Conservation (phyloP, 1,284 basidiomycete genomes). For the Marasmius fiardii region DNA sequence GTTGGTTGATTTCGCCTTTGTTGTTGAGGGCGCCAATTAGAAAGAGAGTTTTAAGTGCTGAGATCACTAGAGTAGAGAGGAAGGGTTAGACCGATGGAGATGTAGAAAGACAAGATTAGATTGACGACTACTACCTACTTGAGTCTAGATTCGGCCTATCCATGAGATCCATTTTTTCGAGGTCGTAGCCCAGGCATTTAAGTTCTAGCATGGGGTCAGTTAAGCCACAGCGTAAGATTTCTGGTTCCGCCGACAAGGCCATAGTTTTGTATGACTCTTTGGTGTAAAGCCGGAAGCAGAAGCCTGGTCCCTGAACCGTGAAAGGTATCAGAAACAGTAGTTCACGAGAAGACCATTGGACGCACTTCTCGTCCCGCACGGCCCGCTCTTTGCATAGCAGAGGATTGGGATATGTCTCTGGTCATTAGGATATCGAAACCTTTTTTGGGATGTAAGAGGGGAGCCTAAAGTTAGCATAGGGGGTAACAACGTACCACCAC, state of each 20-base stretch:
- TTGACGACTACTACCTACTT: constrained; percentile 61
- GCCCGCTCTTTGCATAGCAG: constrained; percentile 84
- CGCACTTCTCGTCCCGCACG: constrained; percentile 86
- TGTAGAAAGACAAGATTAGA: background rate
- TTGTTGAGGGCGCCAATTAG: constrained; percentile 74
- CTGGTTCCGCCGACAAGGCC: constrained; percentile 71
- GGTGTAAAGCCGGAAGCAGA: constrained; percentile 89
- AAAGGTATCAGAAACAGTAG: constrained; percentile 3
- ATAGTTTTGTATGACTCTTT: constrained; percentile 72
- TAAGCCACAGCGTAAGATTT: constrained; percentile 85
- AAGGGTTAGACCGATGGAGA: background rate
- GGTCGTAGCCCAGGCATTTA: constrained; percentile 77
- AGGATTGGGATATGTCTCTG: constrained; percentile 86
- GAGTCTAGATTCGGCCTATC: constrained; percentile 75
- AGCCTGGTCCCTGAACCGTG: constrained; percentile 60
- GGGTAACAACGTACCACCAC: constrained; percentile 51
- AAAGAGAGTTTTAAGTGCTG: constrained; percentile 74
- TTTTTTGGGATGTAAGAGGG: constrained; percentile 24
- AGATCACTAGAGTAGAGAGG: constrained; percentile 48
- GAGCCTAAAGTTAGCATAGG: constrained; percentile 7
- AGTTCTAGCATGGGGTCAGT: constrained; percentile 82
- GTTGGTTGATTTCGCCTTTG: constrained; percentile 57
- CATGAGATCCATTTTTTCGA: constrained; percentile 80
- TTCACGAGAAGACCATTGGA: constrained; percentile 9
- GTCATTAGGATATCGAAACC: constrained; percentile 88